Evolutionary conservation across 73 alveolate genomes (phyloP), one percentile per base, ranked within the genome.

Genomic region (Paramecium primaurelia): DNA sequence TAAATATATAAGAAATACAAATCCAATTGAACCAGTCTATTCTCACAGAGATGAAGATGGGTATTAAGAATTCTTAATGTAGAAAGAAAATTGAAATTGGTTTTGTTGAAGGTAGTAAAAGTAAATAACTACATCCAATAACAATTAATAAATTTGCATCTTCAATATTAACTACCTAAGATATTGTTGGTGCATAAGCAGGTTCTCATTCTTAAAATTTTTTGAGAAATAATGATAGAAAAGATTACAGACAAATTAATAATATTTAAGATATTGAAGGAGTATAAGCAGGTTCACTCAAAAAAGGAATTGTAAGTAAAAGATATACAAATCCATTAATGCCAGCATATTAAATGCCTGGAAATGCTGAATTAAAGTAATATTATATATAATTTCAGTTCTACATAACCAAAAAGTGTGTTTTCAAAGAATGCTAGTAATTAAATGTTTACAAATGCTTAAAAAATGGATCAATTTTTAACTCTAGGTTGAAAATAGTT

Each of bases 101-200:
- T 22, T 49, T 45, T 42, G 30, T 80, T 20, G 77, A 80, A 26
- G 91, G 91, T 2, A 80, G 75, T 45, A n/a, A 42, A 40, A 80
- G 59, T 44, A 80, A 80, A 25, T 80, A 80, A 20, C 6, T 80
- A 28, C 91, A 80, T 80, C 91, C 91, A 25, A 45, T 80, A 42
- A 10, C 26, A 18, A 80, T 47, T 10, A 80, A 40, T 80, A 80
- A 80, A 80, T 44, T 80, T 44, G 75, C 91, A 32, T 47, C 91
- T 12, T 44, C 91, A 22, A 14, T 73, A 1, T 45, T 80, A 18
- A 36, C 73, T 16, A 80, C 91, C 6, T 44, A 80, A 80, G 91
- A 80, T 28, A 80, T 80, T 4, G 34, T 32, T n/a, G 91, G 91
- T 32, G 91, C 91, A 45, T 47, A 80, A 45, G 75, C 91, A 45